Conservation (phyloP, 2,329 filamentous ascomycete species). For the Fusarium multiceps region DNA sequence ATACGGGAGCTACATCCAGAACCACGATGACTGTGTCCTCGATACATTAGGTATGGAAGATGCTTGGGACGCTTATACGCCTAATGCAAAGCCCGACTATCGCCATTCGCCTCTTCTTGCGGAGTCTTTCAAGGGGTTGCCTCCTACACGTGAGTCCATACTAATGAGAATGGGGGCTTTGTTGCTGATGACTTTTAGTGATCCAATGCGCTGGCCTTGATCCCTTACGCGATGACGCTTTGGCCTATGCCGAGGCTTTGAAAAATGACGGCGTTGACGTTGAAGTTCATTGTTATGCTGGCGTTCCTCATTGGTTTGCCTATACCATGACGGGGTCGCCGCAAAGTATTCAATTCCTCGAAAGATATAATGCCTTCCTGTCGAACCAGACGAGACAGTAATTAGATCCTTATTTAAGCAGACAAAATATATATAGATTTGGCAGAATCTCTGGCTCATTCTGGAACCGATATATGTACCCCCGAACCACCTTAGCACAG, state of each 20-base stretch:
- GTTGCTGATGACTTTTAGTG: not conserved
- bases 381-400: not conserved
- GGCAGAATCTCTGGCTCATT: no score
- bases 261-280: conserved; percentile 21
- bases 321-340: not conserved
- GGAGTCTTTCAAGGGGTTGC: conserved; percentile 15
- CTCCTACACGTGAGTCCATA: conserved; percentile 31
- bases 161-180: fast-evolving
- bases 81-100: conserved; percentile 18
- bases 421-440: not conserved
- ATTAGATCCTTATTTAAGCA: no score
- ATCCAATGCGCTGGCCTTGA: conserved; percentile 40
- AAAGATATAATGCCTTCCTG: conserved; percentile 20
- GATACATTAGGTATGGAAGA: conserved; percentile 18
- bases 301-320: conserved; percentile 42
- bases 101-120: conserved; percentile 42
- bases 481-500: no score
- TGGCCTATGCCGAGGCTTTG: conserved; percentile 39
- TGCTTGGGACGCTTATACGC: conserved; percentile 20
- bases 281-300: conserved; percentile 32
- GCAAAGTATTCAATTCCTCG: conserved; percentile 11
- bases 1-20: conserved; percentile 41
- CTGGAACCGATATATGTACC: no score
- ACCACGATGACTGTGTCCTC: conserved; percentile 23
- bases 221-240: conserved; percentile 33